phyloP scores from a whole-genome alignment of 768 basidiomycete genomes.

The Chlorophyllum brunneum region DNA sequence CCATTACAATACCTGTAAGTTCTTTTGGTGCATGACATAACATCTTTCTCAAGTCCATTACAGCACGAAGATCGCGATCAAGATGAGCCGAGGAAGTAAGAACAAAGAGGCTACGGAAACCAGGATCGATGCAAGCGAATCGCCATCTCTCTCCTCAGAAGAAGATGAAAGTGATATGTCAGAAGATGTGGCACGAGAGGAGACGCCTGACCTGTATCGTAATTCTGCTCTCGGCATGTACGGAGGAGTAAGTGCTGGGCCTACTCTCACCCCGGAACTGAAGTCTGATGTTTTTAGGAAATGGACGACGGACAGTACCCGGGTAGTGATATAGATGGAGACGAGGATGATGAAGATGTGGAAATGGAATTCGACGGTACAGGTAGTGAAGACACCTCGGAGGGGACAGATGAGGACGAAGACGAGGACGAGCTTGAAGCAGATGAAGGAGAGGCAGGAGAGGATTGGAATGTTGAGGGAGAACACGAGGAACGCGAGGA shows the following conservation, averaged over 20 bases:
- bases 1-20: constrained; percentile 88
- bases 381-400: constrained; percentile 77
- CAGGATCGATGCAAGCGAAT: constrained; percentile 40
- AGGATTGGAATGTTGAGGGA: constrained; percentile 52
- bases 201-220: constrained; percentile 91
- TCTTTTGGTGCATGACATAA: neutral
- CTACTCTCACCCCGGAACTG: constrained; percentile 9
- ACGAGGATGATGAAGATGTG: constrained; percentile 79
- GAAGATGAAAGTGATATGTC: constrained; percentile 55
- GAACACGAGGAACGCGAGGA: constrained; percentile 69
- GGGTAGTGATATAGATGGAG: constrained; percentile 74
- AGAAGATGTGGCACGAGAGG: constrained; percentile 58
- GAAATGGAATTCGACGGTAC: constrained; percentile 88
- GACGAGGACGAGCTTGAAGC: constrained; percentile 58
- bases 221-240: constrained; percentile 97
- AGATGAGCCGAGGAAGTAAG: constrained; percentile 85
- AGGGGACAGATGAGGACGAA: constrained; percentile 65
- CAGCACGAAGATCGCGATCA: constrained; percentile 96
- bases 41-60: constrained; percentile 15
- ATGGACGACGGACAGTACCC: constrained; percentile 78
- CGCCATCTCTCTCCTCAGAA: constrained; percentile 38
- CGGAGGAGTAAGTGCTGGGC: constrained; percentile 62
- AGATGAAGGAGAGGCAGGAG: constrained; percentile 36
- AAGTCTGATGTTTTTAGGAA: constrained; percentile 45
- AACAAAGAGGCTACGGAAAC: constrained; percentile 53